Base-by-base conservation (phyloP, 768 basidiomycete species). In the Gautieria morchelliformis region DNA sequence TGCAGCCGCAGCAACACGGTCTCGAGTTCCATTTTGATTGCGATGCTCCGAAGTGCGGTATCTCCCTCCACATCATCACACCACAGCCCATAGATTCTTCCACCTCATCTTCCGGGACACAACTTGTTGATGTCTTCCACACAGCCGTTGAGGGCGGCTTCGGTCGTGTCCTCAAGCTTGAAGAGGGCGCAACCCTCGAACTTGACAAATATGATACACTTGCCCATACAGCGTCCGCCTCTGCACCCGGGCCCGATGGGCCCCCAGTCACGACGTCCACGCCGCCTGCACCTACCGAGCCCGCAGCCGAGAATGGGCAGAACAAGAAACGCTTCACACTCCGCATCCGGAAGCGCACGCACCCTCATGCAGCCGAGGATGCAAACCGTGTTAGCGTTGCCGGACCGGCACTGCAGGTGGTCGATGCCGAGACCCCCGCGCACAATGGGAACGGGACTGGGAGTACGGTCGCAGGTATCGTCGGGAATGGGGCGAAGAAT, bases 21-120 rank as follows among this genome's bases (percentile, higher is more conserved):
- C 76, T 95, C 59, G 91, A 92, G 66, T 97, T 96, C 69, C 85
- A 89, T 67, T 97, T 88, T 69, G 93, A 97, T 67, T 90, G 89
- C 61, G 90, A 93, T 58, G 84, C 92, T 0, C 86, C 93, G 8
- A 87, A 85, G 63, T 92, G 91, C 64, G 80, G 78, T 20, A 83
- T 96, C 58, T 82, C 84, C 39, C 80, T 96, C 19, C 79, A 89
- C 60, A 84, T 92, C 48, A 74, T 89, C 35, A 74, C 91, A 0
- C 78, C 85, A 5, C 78, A 84, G 2, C 27, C 81, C 82, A 48
- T 71, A 70, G 59, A 71, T 69, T 61, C 68, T 78, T 78, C 9
- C 35, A 14, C 42, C 77, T 75, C 35, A 74, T 80, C 0, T 77
- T 89, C 9, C 87, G 82, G 63, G 80, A 84, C 59, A 72, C 75